Conservation (phyloP, 805 yeast species). For the Candida verbasci region DNA sequence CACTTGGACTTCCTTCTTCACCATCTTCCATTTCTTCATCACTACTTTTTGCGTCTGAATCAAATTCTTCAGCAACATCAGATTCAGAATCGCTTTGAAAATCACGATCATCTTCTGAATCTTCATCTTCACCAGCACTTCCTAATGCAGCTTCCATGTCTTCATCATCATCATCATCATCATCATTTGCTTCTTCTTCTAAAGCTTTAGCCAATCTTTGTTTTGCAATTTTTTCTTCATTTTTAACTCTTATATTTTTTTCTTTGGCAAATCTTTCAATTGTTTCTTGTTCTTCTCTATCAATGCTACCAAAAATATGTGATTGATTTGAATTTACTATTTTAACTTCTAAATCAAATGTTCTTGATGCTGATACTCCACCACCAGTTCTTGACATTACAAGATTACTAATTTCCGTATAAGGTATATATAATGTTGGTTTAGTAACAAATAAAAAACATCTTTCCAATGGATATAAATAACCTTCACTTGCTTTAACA, state of each 20-base stretch:
- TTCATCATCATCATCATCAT: slow-evolving; percentile 38
- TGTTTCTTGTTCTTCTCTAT: slow-evolving; percentile 80
- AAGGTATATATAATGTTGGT: slow-evolving; percentile 90
- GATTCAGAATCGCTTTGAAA: slow-evolving; percentile 61
- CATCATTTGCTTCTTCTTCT: slow-evolving; percentile 52
- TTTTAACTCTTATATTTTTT: slow-evolving; percentile 75
- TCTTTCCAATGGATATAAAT: slow-evolving; percentile 87
- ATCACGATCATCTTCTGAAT: slow-evolving; percentile 83
- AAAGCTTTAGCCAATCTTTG: slow-evolving; percentile 73
- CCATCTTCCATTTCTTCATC: slow-evolving; percentile 18
- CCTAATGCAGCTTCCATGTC: slow-evolving; percentile 44
- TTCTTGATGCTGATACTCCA: slow-evolving; percentile 72
- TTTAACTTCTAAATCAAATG: slow-evolving; percentile 84
- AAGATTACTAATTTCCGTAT: slow-evolving; percentile 69
- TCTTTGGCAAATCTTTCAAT: slow-evolving; percentile 73
- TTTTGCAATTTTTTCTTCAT: slow-evolving; percentile 87
- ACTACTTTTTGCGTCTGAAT: slow-evolving; percentile 53
- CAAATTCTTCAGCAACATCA: slow-evolving; percentile 82
- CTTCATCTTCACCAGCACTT: slow-evolving; percentile 71
- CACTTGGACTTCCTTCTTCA: slow-evolving; percentile 14
- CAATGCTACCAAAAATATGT: slow-evolving; percentile 84
- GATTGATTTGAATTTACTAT: slow-evolving; percentile 60
- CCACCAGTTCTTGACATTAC: slow-evolving; percentile 85
- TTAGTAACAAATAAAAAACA: slow-evolving; percentile 88
- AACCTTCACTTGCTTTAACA: slow-evolving; percentile 92